Conservation (phyloP, 164 flowering plant genomes). For the Kingdonia uniflora region DNA sequence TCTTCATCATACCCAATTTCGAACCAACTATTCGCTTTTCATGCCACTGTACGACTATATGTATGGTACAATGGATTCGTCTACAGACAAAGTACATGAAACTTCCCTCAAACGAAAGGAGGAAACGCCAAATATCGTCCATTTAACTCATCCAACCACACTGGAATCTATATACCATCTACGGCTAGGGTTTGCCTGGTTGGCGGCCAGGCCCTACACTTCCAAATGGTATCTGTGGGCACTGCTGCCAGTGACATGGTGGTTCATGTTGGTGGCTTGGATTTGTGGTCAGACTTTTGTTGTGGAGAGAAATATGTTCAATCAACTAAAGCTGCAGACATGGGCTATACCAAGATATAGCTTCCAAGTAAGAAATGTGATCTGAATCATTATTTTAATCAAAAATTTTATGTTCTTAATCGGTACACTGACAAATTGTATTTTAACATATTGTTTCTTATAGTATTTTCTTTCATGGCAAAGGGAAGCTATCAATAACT, state of each 20-base stretch:
- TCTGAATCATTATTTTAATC: too few species aligned
- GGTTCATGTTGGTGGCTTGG: conserved; percentile 32
- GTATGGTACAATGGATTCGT: conserved; percentile 50
- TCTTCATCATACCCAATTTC: conserved; percentile 42
- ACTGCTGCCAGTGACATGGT: conserved; percentile 45
- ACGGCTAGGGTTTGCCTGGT: conserved; percentile 44
- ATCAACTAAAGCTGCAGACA: conserved; percentile 42
- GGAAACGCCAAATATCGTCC: conserved; percentile 45
- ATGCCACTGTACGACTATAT: conserved; percentile 49
- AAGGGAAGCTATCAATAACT: conserved; percentile 29
- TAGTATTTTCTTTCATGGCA: conserved; percentile 42
- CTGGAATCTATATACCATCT: conserved; percentile 54
- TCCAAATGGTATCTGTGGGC: conserved; percentile 41
- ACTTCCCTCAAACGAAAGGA: conserved; percentile 23
- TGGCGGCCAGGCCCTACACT: conserved; percentile 49
- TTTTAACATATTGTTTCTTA: neutral
- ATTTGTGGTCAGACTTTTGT: conserved; percentile 33
- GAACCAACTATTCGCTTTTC: conserved; percentile 42
- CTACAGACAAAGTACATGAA: conserved; percentile 37
- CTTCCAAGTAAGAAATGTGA: conserved; percentile 35
- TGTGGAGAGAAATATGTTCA: conserved; percentile 37
- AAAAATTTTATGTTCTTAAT: too few species aligned
- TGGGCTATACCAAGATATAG: conserved; percentile 55
- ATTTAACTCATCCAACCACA: conserved; percentile 59
- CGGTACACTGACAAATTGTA: too few species aligned